phyloP scores from a whole-genome alignment of 345 rosid species.

The Dipteronia sinensis region DNA sequence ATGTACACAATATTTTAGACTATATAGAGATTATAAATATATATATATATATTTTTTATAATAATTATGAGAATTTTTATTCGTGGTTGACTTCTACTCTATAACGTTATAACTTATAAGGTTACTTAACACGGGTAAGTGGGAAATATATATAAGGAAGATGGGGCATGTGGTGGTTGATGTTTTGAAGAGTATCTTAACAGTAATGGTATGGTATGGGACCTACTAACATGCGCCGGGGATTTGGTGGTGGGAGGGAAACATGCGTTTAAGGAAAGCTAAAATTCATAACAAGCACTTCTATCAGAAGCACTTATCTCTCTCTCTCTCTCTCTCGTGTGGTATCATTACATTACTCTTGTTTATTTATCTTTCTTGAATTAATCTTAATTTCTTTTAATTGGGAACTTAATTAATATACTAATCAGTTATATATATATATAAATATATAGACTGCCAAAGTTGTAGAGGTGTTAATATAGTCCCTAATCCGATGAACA shows the following conservation, averaged over 20 bases:
- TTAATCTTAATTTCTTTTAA: no score
- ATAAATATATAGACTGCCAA: no score
- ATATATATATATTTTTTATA: no score
- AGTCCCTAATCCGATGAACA: no score
- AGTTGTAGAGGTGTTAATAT: no score
- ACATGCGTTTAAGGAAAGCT: constrained; percentile 32
- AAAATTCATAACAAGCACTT: background rate
- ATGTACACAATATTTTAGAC: background rate
- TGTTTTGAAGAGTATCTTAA: constrained; percentile 43
- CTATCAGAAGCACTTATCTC: background rate
- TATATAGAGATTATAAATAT: background rate
- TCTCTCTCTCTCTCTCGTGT: background rate
- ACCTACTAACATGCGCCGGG: constrained; percentile 40
- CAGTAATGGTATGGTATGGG: constrained; percentile 30
- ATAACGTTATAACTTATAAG: no score
- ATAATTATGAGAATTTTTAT: no score
- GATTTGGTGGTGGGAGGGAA: constrained; percentile 26
- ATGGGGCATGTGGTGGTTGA: constrained; percentile 59
- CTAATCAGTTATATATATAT: no score
- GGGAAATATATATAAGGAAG: constrained; percentile 12
- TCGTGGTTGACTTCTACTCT: no score
- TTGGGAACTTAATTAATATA: no score
- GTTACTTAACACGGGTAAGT: accelerated
- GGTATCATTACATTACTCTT: background rate
- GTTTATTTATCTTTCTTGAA: background rate